Percentiles rank a stretch among this genome's conserved stretches.
Evolutionary conservation across 1,139 yeast genomes (phyloP).

Genomic region (Casaregolazyma lundiana): DNA sequence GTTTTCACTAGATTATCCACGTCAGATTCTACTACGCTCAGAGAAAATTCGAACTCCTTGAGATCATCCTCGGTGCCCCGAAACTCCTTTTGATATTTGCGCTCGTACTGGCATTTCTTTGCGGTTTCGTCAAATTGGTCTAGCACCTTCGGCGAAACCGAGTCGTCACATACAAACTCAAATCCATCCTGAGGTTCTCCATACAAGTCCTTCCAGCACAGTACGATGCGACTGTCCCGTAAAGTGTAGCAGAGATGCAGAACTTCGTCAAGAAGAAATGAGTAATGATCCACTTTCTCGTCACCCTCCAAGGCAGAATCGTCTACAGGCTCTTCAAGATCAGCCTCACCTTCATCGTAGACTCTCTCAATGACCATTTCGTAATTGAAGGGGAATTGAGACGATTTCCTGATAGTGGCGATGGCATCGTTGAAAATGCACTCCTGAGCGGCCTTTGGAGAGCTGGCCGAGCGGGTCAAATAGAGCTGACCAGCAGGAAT

Average conservation of each 20-base stretch:
- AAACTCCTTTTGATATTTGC: slow-evolving; percentile 60
- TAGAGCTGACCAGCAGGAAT: slow-evolving; percentile 79
- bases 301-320: slow-evolving; percentile 50
- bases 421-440: slow-evolving; percentile 77
- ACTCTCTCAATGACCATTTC: slow-evolving; percentile 70
- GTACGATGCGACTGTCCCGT: slow-evolving; percentile 44
- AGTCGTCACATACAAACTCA: slow-evolving; percentile 70
- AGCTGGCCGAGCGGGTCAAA: slow-evolving; percentile 64
- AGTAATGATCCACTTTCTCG: slow-evolving; percentile 53
- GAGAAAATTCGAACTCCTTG: slow-evolving; percentile 47
- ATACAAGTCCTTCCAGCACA: slow-evolving; percentile 76
- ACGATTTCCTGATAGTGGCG: slow-evolving; percentile 64
- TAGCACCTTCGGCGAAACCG: slow-evolving; percentile 52
- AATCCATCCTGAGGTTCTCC: slow-evolving; percentile 86
- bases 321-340: slow-evolving; percentile 51
- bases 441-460: slow-evolving; percentile 85
- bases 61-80: slow-evolving; percentile 46
- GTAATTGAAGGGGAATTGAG: slow-evolving; percentile 54
- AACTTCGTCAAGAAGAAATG: slow-evolving; percentile 62
- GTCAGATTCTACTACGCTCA: neutral
- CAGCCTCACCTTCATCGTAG: slow-evolving; percentile 61
- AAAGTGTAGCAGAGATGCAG: slow-evolving; percentile 47
- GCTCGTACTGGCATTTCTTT: slow-evolving; percentile 69
- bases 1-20: neutral
- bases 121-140: slow-evolving; percentile 62